Evolutionary conservation across 2,329 filamentous ascomycete genomes (phyloP).

Genomic region (Apiospora arundinis): DNA sequence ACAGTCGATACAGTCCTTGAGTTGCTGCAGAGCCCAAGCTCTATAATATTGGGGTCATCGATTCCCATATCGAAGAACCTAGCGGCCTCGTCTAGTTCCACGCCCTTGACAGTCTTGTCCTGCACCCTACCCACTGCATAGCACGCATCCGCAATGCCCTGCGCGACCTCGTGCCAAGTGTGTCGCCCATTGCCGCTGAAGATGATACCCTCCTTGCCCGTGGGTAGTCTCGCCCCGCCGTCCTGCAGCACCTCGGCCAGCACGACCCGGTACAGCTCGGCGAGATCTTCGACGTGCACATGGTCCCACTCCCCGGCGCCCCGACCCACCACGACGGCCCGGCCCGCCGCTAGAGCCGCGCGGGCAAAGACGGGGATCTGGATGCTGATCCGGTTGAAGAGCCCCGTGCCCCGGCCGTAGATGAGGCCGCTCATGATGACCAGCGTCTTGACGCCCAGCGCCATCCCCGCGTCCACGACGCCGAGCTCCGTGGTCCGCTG

Average conservation of each 20-base stretch:
- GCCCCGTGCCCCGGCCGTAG: conserved; percentile 51
- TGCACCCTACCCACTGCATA: conserved; percentile 39
- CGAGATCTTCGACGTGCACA: conserved; percentile 53
- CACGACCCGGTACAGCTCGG: conserved; percentile 47
- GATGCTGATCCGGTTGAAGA: conserved; percentile 47
- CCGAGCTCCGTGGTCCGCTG: conserved; percentile 53
- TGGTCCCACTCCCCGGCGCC: conserved; percentile 47
- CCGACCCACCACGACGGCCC: conserved; percentile 42
- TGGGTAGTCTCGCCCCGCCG: conserved; percentile 39
- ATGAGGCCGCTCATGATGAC: conserved; percentile 49
- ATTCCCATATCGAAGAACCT: background rate
- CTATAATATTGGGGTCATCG: background rate
- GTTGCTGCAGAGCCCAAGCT: conserved; percentile 37
- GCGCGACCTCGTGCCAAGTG: conserved; percentile 47
- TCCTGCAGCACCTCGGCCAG: conserved; percentile 40
- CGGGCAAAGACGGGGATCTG: conserved; percentile 42
- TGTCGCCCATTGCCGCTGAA: conserved; percentile 49
- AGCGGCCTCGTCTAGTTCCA: conserved; percentile 36
- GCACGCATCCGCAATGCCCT: conserved; percentile 43
- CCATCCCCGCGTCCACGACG: conserved; percentile 47
- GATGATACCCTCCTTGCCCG: conserved; percentile 47
- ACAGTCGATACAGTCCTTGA: conserved; percentile 34
- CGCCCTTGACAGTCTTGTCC: conserved; percentile 34
- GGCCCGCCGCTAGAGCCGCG: conserved; percentile 32
- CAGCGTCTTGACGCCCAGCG: conserved; percentile 49